Evolutionary conservation across 345 rosid species (phyloP).

Genomic region (Rhizophora apiculata): DNA sequence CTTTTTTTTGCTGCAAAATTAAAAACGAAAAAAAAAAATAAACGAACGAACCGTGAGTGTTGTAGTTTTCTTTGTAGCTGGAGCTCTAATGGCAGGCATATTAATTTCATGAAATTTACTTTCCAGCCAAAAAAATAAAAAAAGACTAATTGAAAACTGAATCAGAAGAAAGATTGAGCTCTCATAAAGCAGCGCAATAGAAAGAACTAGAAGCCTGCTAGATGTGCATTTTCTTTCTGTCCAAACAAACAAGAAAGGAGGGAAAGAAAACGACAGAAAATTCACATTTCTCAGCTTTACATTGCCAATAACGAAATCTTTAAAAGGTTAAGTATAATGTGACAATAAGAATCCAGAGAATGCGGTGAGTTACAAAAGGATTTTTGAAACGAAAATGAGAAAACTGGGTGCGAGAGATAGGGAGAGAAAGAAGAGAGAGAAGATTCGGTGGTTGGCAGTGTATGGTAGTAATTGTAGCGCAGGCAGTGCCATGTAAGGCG

Average conservation of each 20-base stretch:
- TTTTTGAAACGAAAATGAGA: background rate
- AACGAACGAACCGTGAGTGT: background rate
- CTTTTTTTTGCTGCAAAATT: background rate
- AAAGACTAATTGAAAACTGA: background rate
- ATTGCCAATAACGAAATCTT: no score
- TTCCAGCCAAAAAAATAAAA: background rate
- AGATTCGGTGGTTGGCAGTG: background rate
- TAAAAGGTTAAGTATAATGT: no score
- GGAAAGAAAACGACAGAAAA: background rate
- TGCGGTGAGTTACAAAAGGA: background rate
- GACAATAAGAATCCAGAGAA: no score
- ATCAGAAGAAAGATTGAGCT: background rate
- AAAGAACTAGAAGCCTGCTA: background rate
- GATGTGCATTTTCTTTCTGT: background rate
- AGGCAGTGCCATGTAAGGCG: background rate
- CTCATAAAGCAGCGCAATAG: background rate
- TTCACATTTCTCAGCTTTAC: no score
- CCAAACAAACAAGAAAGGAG: background rate
- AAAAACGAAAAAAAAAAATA: background rate
- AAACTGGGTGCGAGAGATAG: no score
- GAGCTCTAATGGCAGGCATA: background rate
- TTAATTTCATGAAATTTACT: background rate
- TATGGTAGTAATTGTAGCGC: background rate
- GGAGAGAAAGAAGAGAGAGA: background rate
- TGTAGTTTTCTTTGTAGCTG: background rate